phyloP scores from a whole-genome alignment of 192 early-diverging fungal species.

The Spizellomyces sp. region DNA sequence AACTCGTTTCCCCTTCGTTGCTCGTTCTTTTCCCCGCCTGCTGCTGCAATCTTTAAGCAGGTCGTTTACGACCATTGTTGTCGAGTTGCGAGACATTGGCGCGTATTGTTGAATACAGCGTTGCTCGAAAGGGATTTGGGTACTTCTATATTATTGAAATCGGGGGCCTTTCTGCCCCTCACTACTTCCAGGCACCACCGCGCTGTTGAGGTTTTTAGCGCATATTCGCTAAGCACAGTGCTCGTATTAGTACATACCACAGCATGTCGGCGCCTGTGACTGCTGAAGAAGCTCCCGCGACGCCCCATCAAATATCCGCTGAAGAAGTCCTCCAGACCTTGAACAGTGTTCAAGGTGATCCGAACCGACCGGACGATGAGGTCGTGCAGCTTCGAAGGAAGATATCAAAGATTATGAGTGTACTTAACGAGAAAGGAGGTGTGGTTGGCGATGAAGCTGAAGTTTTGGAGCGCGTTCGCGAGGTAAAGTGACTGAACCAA shows the following conservation, averaged over 20 bases:
- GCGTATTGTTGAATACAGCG: no score
- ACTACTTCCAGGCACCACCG: not conserved
- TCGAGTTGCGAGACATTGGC: no score
- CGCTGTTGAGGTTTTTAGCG: not conserved
- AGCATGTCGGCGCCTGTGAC: not conserved
- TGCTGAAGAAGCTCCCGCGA: not conserved
- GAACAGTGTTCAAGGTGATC: not conserved
- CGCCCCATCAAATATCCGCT: not conserved
- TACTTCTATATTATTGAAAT: not conserved
- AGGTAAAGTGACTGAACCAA: not conserved
- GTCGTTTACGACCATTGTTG: no score
- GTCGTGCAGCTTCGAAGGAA: not conserved
- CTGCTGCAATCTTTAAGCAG: no score
- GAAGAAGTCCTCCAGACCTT: not conserved
- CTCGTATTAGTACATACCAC: not conserved
- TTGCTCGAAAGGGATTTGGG: not conserved
- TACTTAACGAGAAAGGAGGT: not conserved
- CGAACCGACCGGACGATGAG: slow-evolving; percentile 9
- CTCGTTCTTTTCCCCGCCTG: no score
- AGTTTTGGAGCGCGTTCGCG: slow-evolving; percentile 4
- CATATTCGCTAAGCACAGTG: not conserved
- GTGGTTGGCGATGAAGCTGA: slow-evolving; percentile 5
- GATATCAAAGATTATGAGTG: slow-evolving; percentile 11
- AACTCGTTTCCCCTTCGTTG: no score
- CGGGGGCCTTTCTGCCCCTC: not conserved